phyloP scores from a whole-genome alignment of 352 stramenopile genomes.

The Phytophthora colocasiae region DNA sequence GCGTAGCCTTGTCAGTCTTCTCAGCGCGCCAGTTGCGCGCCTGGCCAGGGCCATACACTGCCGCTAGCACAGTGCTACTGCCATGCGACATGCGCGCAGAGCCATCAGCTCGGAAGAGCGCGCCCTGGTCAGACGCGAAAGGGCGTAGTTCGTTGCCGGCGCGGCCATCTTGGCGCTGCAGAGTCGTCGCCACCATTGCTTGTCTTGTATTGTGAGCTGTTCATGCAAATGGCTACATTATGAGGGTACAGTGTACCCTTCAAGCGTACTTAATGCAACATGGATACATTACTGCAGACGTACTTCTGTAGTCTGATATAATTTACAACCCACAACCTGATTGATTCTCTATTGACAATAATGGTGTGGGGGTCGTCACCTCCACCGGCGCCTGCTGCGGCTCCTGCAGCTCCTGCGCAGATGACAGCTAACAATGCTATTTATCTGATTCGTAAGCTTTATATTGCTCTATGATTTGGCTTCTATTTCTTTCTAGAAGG shows the following conservation, averaged over 20 bases:
- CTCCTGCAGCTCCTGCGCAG: constrained; percentile 20
- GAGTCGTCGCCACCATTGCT: constrained; percentile 50
- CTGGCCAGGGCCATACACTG: constrained; percentile 80
- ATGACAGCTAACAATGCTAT: constrained; percentile 70
- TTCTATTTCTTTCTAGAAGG: constrained; percentile 10
- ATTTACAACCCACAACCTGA: constrained; percentile 14
- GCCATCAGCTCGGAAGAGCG: constrained; percentile 81
- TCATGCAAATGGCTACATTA: constrained; percentile 15
- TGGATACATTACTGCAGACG: background rate
- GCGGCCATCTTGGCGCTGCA: constrained; percentile 68
- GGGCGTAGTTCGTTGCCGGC: constrained; percentile 78
- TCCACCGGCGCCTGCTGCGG: constrained; percentile 13
- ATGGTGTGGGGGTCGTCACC: constrained; percentile 30
- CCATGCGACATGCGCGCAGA: constrained; percentile 84
- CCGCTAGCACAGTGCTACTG: constrained; percentile 74
- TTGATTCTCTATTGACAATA: constrained; percentile 25
- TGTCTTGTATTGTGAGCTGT: constrained; percentile 15
- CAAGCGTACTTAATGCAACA: too few relatives aligned
- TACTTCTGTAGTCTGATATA: constrained; percentile 6
- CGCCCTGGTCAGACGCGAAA: constrained; percentile 77
- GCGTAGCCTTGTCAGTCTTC: constrained; percentile 61
- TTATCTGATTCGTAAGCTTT: constrained; percentile 70
- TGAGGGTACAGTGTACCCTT: too few relatives aligned
- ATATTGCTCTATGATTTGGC: background rate
- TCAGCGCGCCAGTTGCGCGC: constrained; percentile 78